Evolutionary conservation across 2,329 filamentous ascomycete species (phyloP), one percentile per base, ranked within the genome.

Genomic region (Didymella arachidicola): DNA sequence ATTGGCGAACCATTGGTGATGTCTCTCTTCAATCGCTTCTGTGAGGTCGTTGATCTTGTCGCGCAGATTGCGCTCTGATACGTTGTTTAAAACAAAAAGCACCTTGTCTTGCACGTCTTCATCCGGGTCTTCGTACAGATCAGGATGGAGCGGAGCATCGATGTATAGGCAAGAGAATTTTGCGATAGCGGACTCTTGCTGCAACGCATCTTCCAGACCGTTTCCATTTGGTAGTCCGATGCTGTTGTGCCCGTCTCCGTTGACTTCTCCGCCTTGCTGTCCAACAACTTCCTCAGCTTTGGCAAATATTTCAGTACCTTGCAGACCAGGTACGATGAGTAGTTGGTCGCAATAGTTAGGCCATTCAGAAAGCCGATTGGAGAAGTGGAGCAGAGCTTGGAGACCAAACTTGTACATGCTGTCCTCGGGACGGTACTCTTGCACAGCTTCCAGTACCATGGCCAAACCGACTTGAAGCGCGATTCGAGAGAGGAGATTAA

Each of bases 351-450:
- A 98, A 70, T 97, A 96, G 2, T 91, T 91, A n/a, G 93, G 92
- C 95, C 95, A 99, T 73, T 99, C 95, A 4, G 87, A 84, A 47
- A 99, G 87, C 39, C 95, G 87, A 38, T 87, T 84, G 54, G 92
- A 88, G 53, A 98, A 86, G 76, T 98, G 93, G 74, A 97, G 89
- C 60, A 99, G 84, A 16, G 95, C 95, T 75, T 99, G 95, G 12
- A 99, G 84, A 11, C 96, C 95, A 73, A 99, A 99, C 71, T 97
- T 97, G 81, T 95, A 98, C 95, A 99, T 98, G 1, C 92, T 88
- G 60, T 93, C 88, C 30, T 96, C 90, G 0, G 90, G 87, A 30
- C 85, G 81, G 70, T 95, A 92, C 63, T 97, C 93, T 64, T 92
- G 86, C 25, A 99, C 93, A 12, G 95, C 92, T 76, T 99, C 93